Evolutionary conservation across 495 filamentous ascomycete genomes (phyloP), one percentile per base, ranked within the genome.

Genomic region (Neurospora sp.): DNA sequence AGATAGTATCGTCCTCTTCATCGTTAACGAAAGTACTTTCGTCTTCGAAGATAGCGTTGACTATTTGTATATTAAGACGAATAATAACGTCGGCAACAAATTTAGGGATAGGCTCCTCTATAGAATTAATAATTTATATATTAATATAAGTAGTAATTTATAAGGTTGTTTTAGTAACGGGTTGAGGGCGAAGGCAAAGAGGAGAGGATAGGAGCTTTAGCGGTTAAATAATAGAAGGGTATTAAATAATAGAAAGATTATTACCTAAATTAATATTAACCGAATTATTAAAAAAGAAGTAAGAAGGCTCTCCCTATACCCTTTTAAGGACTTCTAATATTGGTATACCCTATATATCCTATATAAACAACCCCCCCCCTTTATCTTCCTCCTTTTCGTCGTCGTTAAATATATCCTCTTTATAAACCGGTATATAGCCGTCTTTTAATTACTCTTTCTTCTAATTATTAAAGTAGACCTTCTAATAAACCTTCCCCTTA

Each of bases 41-140:
- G 8, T 46, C 7, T n/a, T 46, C 3, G 8, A 46, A 46, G 9
- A 46, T 8, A 0, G 6, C 6, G 0, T 7, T 46, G 8, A 46
- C 8, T 46, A 46, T 46, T 2, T 46, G 20, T n/a, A n/a, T 46
- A 46, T 46, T 3, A 9, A 46, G 1, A n/a, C 42, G 5, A n/a
- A 0, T 1, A 44, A n/a, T 4, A 4, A 41, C 18, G 6, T 44
- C 5, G 41, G 41, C 1, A 44, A 1, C 0, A 18, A 9, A 6
- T 3, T 44, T 7, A n/a, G 6, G 1, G 42, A n/a, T 18, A 6
- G 6, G 42, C 0, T 5, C 0, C 3, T n/a, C 1, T 8, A n/a
- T n/a, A 7, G 4, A 16, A 3, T 0, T n/a, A 8, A 8, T 8
- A n/a, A 8, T 0, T n/a, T 44, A 3, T 8, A 6, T 8, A n/a